Evolutionary conservation across 2,329 filamentous ascomycete species (phyloP).

Genomic region (Pseudogymnoascus sp.): DNA sequence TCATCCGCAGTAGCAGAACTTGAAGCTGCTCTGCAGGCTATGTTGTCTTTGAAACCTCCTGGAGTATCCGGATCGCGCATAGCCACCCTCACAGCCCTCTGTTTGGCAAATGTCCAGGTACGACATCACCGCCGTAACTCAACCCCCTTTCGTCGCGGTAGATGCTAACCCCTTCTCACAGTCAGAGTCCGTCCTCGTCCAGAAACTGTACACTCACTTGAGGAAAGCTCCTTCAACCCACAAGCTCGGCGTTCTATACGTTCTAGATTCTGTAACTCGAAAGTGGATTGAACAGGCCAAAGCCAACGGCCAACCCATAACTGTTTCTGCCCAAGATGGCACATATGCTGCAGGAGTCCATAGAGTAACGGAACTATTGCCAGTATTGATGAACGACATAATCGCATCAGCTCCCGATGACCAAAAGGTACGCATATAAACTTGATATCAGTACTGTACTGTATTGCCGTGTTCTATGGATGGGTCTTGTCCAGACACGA

Average conservation of each 20-base stretch:
- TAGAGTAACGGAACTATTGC: slow-evolving; percentile 91
- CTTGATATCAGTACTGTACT: slow-evolving; percentile 10
- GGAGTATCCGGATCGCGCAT: slow-evolving; percentile 94
- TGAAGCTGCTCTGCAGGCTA: slow-evolving; percentile 81
- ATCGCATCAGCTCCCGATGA: slow-evolving; percentile 78
- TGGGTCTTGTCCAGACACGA: background rate
- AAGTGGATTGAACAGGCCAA: slow-evolving; percentile 97
- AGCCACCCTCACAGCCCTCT: slow-evolving; percentile 74
- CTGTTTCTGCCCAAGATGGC: slow-evolving; percentile 74
- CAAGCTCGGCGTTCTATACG: slow-evolving; percentile 98
- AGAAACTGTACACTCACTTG: slow-evolving; percentile 95
- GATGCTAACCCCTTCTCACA: slow-evolving; percentile 32
- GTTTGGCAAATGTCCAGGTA: slow-evolving; percentile 87
- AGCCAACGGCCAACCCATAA: slow-evolving; percentile 71
- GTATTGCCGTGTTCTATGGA: slow-evolving; percentile 9
- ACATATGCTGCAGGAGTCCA: slow-evolving; percentile 92
- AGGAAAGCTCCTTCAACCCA: slow-evolving; percentile 90
- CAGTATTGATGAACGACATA: slow-evolving; percentile 91
- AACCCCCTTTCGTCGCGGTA: slow-evolving; percentile 5
- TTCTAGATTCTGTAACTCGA: slow-evolving; percentile 98
- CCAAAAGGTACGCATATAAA: slow-evolving; percentile 76
- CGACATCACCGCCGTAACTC: slow-evolving; percentile 18
- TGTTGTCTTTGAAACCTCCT: slow-evolving; percentile 84
- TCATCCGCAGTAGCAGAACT: slow-evolving; percentile 83
- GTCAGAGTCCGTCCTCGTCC: slow-evolving; percentile 91